A percentile compares a stretch with the other conserved stretches of the same genome.
Conservation (phyloP, 345 rosid genomes). For the Citropsis articulata region DNA sequence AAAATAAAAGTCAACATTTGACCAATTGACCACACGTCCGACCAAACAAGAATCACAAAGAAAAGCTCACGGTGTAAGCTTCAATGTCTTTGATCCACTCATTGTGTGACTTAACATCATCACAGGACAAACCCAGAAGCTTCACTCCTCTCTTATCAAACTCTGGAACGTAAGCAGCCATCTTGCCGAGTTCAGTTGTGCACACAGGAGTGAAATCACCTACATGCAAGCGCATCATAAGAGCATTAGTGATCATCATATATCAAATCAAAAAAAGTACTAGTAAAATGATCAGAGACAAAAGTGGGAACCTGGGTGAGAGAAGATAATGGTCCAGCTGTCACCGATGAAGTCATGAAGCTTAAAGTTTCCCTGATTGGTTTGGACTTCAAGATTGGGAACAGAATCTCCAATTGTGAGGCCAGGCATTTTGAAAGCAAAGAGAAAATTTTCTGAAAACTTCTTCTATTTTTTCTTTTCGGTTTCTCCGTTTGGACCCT, state of each 20-base stretch:
- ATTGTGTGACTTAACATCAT: conserved; percentile 56
- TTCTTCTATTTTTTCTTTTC: neutral
- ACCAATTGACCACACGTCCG: neutral
- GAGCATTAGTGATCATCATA: neutral
- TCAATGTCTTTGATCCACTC: conserved; percentile 79
- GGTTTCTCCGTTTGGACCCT: no score
- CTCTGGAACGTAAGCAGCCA: conserved; percentile 51
- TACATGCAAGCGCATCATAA: conserved; percentile 11
- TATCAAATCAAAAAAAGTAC: no score
- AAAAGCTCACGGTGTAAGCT: conserved; percentile 48
- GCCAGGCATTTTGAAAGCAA: conserved; percentile 51
- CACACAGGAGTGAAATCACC: conserved; percentile 90
- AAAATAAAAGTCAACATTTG: neutral
- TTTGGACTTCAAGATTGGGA: conserved; percentile 67
- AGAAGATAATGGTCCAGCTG: conserved; percentile 76
- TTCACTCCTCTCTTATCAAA: conserved; percentile 59
- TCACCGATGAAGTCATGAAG: conserved; percentile 55
- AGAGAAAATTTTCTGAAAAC: neutral
- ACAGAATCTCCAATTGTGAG: conserved; percentile 67
- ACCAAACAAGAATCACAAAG: neutral
- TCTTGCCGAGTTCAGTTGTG: conserved; percentile 72
- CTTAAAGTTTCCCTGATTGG: conserved; percentile 61
- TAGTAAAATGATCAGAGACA: neutral
- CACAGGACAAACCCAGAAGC: conserved; percentile 80
- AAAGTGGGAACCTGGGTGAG: conserved; percentile 52